Evolutionary conservation across 768 basidiomycete species (phyloP).

Genomic region (Trametes villosa): DNA sequence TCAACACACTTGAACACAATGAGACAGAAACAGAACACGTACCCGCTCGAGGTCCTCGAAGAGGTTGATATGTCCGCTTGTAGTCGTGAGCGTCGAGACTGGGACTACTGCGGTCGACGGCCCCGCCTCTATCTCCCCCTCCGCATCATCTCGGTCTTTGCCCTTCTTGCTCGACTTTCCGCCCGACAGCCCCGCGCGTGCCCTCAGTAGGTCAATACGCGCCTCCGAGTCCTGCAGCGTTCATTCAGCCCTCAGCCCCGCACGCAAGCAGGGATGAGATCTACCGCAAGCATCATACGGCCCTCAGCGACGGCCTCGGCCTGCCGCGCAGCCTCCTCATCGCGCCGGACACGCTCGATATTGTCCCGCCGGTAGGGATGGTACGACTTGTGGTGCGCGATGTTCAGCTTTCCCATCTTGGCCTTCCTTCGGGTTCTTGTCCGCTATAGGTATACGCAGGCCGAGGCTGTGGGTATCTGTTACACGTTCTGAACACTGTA

Average conservation of each 20-base stretch:
- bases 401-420: constrained; percentile 82
- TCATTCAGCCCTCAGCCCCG: not conserved
- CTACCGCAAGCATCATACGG: constrained; percentile 62
- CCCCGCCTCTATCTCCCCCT: constrained; percentile 38
- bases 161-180: not conserved
- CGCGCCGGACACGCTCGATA: constrained; percentile 75
- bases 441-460: no score
- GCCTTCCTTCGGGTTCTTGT: not conserved
- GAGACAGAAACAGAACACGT: constrained; percentile 20
- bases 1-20: not conserved
- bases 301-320: constrained; percentile 75
- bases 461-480: no score
- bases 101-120: constrained; percentile 6
- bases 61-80: constrained; percentile 78
- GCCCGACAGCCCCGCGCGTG: constrained; percentile 54
- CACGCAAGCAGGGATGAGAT: constrained; percentile 43
- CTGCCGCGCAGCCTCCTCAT: constrained; percentile 77
- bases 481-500: no score
- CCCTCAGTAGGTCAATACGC: constrained; percentile 64
- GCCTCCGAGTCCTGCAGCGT: constrained; percentile 75
- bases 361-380: constrained; percentile 87
- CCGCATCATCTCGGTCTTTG: constrained; percentile 26
- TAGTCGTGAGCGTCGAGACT: constrained; percentile 45
- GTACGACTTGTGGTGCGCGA: constrained; percentile 91
- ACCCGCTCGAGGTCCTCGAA: constrained; percentile 85